These are phyloP conservation scores for Cylindrotheca fusiformis DNA, from an alignment of 108 stramenopile genomes.

Conservation along the genomic window DNA sequence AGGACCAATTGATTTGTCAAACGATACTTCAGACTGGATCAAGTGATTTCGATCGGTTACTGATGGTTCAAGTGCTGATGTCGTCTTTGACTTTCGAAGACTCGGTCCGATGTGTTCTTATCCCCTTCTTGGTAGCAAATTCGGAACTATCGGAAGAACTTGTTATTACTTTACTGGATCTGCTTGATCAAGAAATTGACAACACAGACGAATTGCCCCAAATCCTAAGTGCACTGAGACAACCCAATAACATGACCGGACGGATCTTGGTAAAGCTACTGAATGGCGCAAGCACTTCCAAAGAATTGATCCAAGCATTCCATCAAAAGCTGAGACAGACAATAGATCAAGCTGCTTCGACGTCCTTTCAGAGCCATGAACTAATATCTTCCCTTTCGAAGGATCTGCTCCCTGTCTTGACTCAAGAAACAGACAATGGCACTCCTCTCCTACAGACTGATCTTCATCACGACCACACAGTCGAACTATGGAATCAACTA, in stretches of 20 bases:
- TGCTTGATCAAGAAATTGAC: neutral
- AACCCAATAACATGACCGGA: neutral
- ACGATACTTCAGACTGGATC: neutral
- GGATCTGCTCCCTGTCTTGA: conserved; percentile 13
- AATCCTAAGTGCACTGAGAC: conserved; percentile 1
- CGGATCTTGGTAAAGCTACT: conserved; percentile 13
- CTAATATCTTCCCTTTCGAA: conserved; percentile 12
- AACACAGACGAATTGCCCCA: neutral
- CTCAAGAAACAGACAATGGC: neutral
- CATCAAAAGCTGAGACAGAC: conserved; percentile 16
- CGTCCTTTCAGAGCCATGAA: conserved; percentile 6
- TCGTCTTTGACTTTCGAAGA: conserved; percentile 1
- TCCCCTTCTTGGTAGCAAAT: conserved; percentile 5
- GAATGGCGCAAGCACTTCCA: neutral
- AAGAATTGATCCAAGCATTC: conserved; percentile 1
- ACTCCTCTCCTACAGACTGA: neutral
- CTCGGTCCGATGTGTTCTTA: conserved; percentile 8
- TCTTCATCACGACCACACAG: conserved; percentile 4
- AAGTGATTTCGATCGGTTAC: conserved; percentile 1
- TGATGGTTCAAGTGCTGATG: conserved; percentile 14
- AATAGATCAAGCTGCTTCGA: neutral
- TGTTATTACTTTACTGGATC: conserved; percentile 9
- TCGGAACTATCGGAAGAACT: neutral
- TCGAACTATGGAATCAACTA: conserved; percentile 13
- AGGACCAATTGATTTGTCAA: neutral